Evolutionary conservation across 2,329 filamentous ascomycete genomes (phyloP).

Genomic region (Paecilomyces niveus): DNA sequence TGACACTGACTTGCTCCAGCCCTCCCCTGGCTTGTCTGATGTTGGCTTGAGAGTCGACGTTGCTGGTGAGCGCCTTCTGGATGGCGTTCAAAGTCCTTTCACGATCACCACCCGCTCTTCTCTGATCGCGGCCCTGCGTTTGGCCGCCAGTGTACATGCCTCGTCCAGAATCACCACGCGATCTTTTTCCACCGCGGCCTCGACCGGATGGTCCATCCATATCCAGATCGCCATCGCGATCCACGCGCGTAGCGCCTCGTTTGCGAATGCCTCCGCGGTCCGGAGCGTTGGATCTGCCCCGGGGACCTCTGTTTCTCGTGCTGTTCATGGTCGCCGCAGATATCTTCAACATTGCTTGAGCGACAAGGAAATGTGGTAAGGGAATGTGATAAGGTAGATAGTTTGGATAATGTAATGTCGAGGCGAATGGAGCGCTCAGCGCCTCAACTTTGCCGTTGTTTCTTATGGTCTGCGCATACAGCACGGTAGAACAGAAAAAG

Average conservation of each 20-base stretch:
- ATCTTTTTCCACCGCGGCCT: slow-evolving; percentile 26
- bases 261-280: slow-evolving; percentile 48
- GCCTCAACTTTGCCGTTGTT: not conserved
- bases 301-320: slow-evolving; percentile 26
- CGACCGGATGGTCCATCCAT: slow-evolving; percentile 45
- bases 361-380: not conserved
- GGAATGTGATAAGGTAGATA: not conserved
- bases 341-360: slow-evolving; percentile 8
- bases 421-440: not conserved
- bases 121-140: slow-evolving; percentile 16
- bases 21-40: slow-evolving; percentile 29
- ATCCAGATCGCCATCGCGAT: slow-evolving; percentile 55
- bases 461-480: not conserved
- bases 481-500: not conserved
- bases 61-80: slow-evolving; percentile 27
- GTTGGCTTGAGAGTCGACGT: slow-evolving; percentile 27
- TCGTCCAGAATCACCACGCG: slow-evolving; percentile 23
- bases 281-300: slow-evolving; percentile 20
- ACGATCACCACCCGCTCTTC: slow-evolving; percentile 10
- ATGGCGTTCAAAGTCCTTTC: slow-evolving; percentile 27
- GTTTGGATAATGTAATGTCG: not conserved
- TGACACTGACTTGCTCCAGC: slow-evolving; percentile 39
- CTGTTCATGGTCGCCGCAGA: slow-evolving; percentile 11
- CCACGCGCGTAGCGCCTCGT: slow-evolving; percentile 40
- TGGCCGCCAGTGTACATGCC: slow-evolving; percentile 12